These are phyloP conservation scores for Podospora fimiseda DNA, from an alignment of 495 filamentous ascomycete species.

Conservation along the genomic window DNA sequence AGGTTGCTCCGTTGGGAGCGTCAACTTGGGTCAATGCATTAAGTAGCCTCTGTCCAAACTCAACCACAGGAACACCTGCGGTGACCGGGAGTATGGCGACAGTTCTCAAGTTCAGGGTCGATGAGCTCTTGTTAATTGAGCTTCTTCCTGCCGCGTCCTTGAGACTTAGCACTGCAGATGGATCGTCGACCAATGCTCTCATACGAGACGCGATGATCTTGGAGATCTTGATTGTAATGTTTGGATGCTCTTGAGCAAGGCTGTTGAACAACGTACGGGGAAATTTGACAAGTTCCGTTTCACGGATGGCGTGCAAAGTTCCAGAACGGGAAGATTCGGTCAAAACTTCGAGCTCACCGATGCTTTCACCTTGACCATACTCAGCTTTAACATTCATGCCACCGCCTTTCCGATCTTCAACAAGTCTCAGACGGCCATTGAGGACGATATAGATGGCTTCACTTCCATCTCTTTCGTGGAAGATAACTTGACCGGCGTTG, in stretches of 20 bases:
- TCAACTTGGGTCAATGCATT: constrained; percentile 85
- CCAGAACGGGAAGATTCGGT: constrained; percentile 86
- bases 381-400: constrained; percentile 87
- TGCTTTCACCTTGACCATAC: constrained; percentile 94
- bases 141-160: constrained; percentile 49
- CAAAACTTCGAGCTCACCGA: constrained; percentile 94
- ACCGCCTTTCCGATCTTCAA: constrained; percentile 70
- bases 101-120: constrained; percentile 85
- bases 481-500: constrained; percentile 87
- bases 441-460: constrained; percentile 98
- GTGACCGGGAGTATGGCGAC: constrained; percentile 89
- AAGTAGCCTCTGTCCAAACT: constrained; percentile 86
- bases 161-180: constrained; percentile 35
- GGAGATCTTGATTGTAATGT: constrained; percentile 97
- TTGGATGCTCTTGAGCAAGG: constrained; percentile 90
- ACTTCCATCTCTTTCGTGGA: constrained; percentile 90
- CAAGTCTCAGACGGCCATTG: constrained; percentile 78
- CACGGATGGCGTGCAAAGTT: constrained; percentile 90
- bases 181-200: constrained; percentile 79
- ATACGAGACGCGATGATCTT: constrained; percentile 97
- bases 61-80: constrained; percentile 84
- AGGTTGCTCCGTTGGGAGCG: constrained; percentile 80
- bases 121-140: constrained; percentile 62
- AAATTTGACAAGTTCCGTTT: constrained; percentile 93
- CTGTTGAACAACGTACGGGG: constrained; percentile 96